Conservation (phyloP, 2,329 filamentous ascomycete genomes). For the Colletotrichum cordylinicola region DNA sequence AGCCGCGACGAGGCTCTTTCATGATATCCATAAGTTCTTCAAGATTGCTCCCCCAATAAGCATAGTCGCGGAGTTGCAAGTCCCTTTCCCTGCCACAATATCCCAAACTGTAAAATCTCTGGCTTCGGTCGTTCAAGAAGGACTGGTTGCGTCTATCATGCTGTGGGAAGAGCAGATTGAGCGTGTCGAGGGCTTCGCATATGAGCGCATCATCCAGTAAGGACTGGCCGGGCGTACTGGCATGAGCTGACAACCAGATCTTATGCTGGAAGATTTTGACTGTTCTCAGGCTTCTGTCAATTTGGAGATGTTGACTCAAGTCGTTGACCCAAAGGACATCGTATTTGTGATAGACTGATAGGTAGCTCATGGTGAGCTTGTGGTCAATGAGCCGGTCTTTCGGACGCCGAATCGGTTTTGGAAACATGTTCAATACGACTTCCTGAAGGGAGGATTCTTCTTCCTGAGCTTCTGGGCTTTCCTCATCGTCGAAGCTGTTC, state of each 20-base stretch:
- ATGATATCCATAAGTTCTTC: neutral
- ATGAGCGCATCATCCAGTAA: neutral
- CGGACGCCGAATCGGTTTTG: no score
- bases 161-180: neutral
- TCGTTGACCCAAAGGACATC: neutral
- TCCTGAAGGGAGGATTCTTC: no score
- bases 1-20: neutral
- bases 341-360: neutral
- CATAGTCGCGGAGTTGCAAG: neutral
- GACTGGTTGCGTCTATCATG: neutral
- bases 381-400: neutral
- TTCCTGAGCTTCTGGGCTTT: neutral
- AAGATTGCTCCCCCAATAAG: neutral
- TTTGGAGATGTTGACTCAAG: neutral
- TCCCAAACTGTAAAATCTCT: neutral
- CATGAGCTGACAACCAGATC: neutral
- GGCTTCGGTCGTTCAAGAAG: neutral
- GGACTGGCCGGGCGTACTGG: neutral
- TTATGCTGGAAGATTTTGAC: neutral
- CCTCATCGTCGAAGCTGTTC: no score
- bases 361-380: neutral
- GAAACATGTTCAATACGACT: neutral
- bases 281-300: neutral
- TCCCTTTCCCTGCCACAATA: neutral
- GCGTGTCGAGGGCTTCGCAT: neutral